Evolutionary conservation across 768 basidiomycete genomes (phyloP).

Genomic region (Pleurotus giganteus): DNA sequence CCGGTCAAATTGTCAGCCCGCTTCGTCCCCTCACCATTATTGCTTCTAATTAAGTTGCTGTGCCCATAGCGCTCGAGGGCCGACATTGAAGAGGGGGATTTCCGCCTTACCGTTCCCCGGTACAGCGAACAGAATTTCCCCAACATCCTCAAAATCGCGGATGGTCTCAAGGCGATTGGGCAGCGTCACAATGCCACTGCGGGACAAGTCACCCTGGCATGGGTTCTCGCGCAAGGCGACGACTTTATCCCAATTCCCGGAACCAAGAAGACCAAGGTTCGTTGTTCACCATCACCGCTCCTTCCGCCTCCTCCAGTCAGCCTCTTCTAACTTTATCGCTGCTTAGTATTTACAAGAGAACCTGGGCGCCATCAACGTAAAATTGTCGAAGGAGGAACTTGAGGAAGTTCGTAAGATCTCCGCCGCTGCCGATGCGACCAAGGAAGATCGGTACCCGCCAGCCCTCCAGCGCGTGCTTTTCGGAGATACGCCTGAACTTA

Average conservation of each 20-base stretch:
- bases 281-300: too few species aligned
- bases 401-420: constrained; percentile 11
- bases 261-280: neutral
- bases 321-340: too few species aligned
- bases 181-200: neutral
- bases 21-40: neutral
- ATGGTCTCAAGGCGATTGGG: neutral
- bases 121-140: neutral
- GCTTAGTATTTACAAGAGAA: neutral
- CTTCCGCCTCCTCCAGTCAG: too few species aligned
- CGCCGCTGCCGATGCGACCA: constrained; percentile 21
- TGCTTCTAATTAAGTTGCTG: neutral
- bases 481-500: constrained; percentile 14
- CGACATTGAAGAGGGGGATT: neutral
- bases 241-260: neutral
- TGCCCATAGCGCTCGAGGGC: neutral
- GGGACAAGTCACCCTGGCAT: neutral
- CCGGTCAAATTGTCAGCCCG: constrained; percentile 38
- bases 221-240: neutral
- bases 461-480: constrained; percentile 6
- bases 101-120: neutral
- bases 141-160: neutral
- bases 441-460: constrained; percentile 20
- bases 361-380: neutral
- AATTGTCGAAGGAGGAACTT: neutral